These are phyloP conservation scores for Exophiala aquamarina DNA, from an alignment of 2,329 filamentous ascomycete genomes.

Conservation along the genomic window DNA sequence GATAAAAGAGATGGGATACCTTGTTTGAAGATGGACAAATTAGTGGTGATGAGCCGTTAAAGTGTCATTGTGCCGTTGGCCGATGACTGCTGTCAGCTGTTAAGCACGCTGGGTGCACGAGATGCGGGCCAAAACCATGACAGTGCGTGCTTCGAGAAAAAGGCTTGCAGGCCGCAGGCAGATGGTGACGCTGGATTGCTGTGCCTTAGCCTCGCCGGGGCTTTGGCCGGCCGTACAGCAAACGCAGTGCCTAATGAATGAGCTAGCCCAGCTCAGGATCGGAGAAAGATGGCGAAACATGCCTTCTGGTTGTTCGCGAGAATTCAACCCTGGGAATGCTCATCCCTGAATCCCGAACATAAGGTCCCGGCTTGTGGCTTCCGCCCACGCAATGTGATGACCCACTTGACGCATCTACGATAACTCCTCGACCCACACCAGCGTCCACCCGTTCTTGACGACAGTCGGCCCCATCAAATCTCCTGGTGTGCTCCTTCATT, in stretches of 20 bases:
- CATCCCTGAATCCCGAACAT: slow-evolving; percentile 19
- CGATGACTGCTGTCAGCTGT: slow-evolving; percentile 1
- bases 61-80: background rate
- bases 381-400: slow-evolving; percentile 17
- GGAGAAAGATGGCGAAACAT: slow-evolving; percentile 11
- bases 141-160: no score
- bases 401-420: slow-evolving; percentile 9
- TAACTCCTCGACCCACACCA: slow-evolving; percentile 9
- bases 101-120: slow-evolving; percentile 3
- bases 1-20: no score
- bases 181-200: background rate
- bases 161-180: background rate
- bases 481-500: slow-evolving; percentile 25
- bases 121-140: background rate
- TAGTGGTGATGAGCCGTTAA: no score
- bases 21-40: no score
- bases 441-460: slow-evolving; percentile 21
- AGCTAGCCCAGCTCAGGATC: slow-evolving; percentile 15
- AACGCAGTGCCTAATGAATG: background rate
- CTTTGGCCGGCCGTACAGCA: background rate
- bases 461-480: slow-evolving; percentile 24
- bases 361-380: slow-evolving; percentile 23
- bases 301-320: slow-evolving; percentile 1
- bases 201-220: background rate
- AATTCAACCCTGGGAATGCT: slow-evolving; percentile 11